Base-by-base conservation (phyloP, 306 rosid genomes). In the Gillenia trifoliata region DNA sequence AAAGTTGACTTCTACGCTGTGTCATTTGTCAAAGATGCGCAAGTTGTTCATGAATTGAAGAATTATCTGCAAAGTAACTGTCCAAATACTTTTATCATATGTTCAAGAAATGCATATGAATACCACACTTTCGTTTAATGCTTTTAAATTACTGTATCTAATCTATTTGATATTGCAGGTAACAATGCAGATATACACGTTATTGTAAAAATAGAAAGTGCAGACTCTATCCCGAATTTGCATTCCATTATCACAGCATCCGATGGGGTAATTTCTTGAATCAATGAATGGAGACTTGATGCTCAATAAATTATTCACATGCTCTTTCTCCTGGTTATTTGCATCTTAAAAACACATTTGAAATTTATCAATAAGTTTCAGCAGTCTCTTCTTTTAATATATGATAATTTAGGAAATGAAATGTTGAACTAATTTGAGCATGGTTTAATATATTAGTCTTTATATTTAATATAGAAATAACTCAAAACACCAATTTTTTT, bases 1-100 rank as follows among this genome's bases (percentile, higher is more conserved):
- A 52, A 86, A 89, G 97, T 94, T 80, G 99, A 94, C 77, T 94
- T 94, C 79, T 94, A 94, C 84, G 99, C 99, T n/a, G 99, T 94
- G 76, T 94, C 99, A 22, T 94, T 94, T 78, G 99, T 94, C 66
- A 94, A 94, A 89, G 96, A 89, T 84, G 99, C 95, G 15, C 88
- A 94, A 86, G 98, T 94, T 1, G 99, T 92, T 76, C 93, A 92
- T 45, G 92, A 94, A 76, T 73, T 94, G 93, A 94, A 92, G 88
- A 89, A 86, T 36, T 94, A 94, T 90, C 89, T 94, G 79, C 82
- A 83, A 81, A 87, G 99, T 92, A 90, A 77, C 30, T 49, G 67
- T 62, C 28, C 50, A 45, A 70, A 50, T 41, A 41, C 59, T 52
- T 23, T 22, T 57, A 9, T 68, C 30, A 28, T 49, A 63, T 6